phyloP scores from a whole-genome alignment of 1,139 yeast species.

The Geotrichum reessii region DNA sequence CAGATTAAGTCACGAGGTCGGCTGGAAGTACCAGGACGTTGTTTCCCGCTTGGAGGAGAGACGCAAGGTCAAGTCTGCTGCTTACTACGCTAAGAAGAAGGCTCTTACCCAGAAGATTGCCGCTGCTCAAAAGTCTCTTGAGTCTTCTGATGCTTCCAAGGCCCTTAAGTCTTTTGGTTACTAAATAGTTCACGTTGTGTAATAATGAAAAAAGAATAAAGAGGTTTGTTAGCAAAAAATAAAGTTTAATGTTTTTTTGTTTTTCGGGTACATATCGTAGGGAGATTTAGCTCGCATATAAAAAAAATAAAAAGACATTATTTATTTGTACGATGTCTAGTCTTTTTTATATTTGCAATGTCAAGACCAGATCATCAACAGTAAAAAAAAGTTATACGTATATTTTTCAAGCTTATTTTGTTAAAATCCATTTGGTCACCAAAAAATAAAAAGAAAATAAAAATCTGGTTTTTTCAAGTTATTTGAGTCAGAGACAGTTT shows the following conservation, averaged over 20 bases:
- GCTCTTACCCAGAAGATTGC: conserved; percentile 89
- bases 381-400: no score
- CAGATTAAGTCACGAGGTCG: conserved; percentile 92
- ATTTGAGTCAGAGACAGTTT: no score
- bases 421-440: no score
- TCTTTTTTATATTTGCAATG: no score
- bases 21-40: conserved; percentile 99
- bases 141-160: conserved; percentile 18
- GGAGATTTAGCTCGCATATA: no score
- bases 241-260: not conserved
- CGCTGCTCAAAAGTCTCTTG: conserved; percentile 47
- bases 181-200: conserved; percentile 11
- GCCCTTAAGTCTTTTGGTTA: conserved; percentile 20
- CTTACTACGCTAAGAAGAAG: conserved; percentile 97
- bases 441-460: no score
- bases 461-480: no score
- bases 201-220: not conserved
- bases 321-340: no score
- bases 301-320: no score
- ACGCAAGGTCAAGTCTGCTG: conserved; percentile 99
- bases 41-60: conserved; percentile 98
- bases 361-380: no score
- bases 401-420: no score
- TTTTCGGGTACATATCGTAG: no score
- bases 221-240: not conserved